Percentiles rank a stretch among this genome's conserved stretches.
Conservation (phyloP, 78 protist species). For the Tieghemostelium lacteum region DNA sequence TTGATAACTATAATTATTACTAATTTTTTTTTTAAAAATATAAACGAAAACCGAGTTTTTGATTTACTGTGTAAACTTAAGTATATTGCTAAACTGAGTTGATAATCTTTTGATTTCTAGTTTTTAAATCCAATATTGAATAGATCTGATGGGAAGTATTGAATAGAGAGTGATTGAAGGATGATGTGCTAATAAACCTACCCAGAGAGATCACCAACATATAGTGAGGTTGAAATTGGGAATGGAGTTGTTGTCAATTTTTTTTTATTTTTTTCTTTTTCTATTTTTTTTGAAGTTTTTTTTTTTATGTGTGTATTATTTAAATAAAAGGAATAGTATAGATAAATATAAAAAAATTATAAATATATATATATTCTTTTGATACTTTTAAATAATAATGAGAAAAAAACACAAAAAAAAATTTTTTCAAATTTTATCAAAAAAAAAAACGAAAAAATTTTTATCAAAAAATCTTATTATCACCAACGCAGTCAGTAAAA, state of each 20-base stretch:
- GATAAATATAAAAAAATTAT: neutral
- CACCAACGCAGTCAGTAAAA: too few relatives aligned
- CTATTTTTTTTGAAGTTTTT: conserved; percentile 16
- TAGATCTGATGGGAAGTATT: too few relatives aligned
- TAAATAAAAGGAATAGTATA: neutral
- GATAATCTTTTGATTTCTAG: too few relatives aligned
- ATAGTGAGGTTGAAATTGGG: conserved; percentile 64
- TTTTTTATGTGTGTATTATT: neutral
- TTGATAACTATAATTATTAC: too few relatives aligned
- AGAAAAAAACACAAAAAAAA: conserved; percentile 9
- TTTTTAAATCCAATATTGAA: too few relatives aligned
- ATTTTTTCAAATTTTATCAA: neutral
- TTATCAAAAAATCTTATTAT: too few relatives aligned
- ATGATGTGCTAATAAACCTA: conserved; percentile 47
- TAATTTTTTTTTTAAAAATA: too few relatives aligned
- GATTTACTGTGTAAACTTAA: too few relatives aligned
- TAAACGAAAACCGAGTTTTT: too few relatives aligned
- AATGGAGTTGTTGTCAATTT: conserved; percentile 5
- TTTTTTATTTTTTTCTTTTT: conserved; percentile 7
- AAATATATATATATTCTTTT: conserved; percentile 1
- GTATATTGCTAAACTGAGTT: too few relatives aligned
- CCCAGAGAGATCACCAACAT: conserved; percentile 84
- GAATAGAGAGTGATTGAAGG: too few relatives aligned
- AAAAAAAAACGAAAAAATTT: neutral
- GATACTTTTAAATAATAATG: conserved; percentile 2